Evolutionary conservation across 2,329 filamentous ascomycete species (phyloP).

Genomic region (Didymella pinodella): DNA sequence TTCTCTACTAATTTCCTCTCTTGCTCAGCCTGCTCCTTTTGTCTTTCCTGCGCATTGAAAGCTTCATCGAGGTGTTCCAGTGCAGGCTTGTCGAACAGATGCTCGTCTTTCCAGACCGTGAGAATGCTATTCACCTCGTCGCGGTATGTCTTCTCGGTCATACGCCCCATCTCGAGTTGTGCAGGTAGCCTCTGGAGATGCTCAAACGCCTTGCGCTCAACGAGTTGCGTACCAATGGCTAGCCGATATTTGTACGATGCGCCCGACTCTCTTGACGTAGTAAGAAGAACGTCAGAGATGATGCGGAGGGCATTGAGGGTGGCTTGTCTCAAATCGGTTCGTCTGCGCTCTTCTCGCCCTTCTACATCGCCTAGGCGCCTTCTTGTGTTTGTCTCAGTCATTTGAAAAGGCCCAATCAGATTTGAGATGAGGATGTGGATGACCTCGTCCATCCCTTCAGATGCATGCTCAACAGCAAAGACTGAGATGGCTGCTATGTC

Average conservation of each 20-base stretch:
- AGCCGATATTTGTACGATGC: slow-evolving; percentile 78
- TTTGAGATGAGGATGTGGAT: slow-evolving; percentile 89
- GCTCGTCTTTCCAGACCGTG: slow-evolving; percentile 45
- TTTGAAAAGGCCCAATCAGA: slow-evolving; percentile 76
- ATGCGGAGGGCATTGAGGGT: slow-evolving; percentile 73
- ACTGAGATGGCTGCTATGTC: slow-evolving; percentile 86
- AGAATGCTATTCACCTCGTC: slow-evolving; percentile 46
- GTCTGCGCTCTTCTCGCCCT: slow-evolving; percentile 33
- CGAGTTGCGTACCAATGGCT: slow-evolving; percentile 77
- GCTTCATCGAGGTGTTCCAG: slow-evolving; percentile 36
- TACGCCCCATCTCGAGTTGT: slow-evolving; percentile 77
- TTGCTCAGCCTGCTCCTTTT: slow-evolving; percentile 63
- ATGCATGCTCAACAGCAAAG: slow-evolving; percentile 89
- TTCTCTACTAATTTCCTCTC: slow-evolving; percentile 70
- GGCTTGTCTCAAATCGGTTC: slow-evolving; percentile 33
- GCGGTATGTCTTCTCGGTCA: slow-evolving; percentile 69
- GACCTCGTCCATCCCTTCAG: slow-evolving; percentile 85
- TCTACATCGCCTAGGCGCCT: slow-evolving; percentile 32
- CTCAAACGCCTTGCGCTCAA: slow-evolving; percentile 74
- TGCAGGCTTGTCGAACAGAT: slow-evolving; percentile 43
- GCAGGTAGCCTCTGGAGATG: slow-evolving; percentile 76
- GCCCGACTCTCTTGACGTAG: slow-evolving; percentile 50
- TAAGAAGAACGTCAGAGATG: slow-evolving; percentile 80
- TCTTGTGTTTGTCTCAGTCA: slow-evolving; percentile 73
- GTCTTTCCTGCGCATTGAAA: slow-evolving; percentile 50